A percentile compares a stretch with the other conserved stretches of the same genome.
Evolutionary conservation across 1,284 basidiomycete species (phyloP).

Genomic region (Marasmius tenuissimus): DNA sequence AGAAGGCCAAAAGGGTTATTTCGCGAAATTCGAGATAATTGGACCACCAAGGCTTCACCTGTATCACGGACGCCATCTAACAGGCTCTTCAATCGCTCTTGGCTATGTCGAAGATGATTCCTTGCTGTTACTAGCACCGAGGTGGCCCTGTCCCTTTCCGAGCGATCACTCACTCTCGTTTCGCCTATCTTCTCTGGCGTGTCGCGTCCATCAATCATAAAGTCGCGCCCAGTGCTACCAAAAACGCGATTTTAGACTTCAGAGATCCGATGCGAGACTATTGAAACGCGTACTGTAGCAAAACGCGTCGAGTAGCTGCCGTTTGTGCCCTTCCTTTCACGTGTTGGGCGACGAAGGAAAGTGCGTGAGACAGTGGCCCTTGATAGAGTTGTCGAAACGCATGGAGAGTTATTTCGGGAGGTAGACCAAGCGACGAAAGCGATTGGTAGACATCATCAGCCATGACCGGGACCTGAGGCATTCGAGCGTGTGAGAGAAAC

Average conservation of each 20-base stretch:
- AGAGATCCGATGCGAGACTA: not conserved
- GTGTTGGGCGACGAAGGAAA: not conserved
- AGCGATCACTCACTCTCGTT: too few relatives aligned
- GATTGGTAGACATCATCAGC: not conserved
- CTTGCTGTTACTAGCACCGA: too few relatives aligned
- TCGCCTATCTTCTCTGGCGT: too few relatives aligned
- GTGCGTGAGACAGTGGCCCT: not conserved
- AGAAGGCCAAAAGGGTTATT: not conserved
- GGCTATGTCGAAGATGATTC: too few relatives aligned
- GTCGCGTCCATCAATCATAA: too few relatives aligned
- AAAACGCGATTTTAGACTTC: not conserved
- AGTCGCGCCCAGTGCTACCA: too few relatives aligned
- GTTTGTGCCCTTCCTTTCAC: not conserved
- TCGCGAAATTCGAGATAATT: not conserved
- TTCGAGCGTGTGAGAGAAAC: too few relatives aligned
- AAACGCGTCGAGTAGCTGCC: not conserved
- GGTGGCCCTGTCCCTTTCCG: too few relatives aligned
- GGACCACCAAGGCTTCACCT: not conserved
- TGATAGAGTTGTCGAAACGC: not conserved
- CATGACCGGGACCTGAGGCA: too few relatives aligned
- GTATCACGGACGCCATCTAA: not conserved
- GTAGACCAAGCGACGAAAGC: not conserved
- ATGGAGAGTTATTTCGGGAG: not conserved
- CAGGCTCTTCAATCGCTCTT: too few relatives aligned
- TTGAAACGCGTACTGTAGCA: not conserved